These are phyloP conservation scores for Dactylellina parvicollis DNA, from an alignment of 2,329 filamentous ascomycete species.

Conservation along the genomic window DNA sequence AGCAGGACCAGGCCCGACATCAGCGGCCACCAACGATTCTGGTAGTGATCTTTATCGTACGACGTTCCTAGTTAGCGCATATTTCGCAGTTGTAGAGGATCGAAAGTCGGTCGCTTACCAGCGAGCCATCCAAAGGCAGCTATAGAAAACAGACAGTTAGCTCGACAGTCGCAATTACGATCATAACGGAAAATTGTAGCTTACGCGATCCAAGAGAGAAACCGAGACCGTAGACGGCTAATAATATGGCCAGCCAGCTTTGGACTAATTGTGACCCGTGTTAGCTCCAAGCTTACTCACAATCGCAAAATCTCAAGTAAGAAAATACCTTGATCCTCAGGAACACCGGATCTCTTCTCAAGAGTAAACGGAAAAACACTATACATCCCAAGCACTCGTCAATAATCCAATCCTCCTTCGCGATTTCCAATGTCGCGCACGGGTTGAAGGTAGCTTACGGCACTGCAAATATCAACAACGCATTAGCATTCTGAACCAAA, in stretches of 20 bases:
- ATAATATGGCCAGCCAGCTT: conserved; percentile 46
- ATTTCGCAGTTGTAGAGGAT: background rate
- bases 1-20: conserved; percentile 44
- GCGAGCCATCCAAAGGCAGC: conserved; percentile 53
- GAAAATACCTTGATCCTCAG: conserved; percentile 47
- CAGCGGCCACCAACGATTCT: conserved; percentile 47
- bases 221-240: conserved; percentile 47
- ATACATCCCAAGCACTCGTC: background rate
- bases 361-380: conserved; percentile 53
- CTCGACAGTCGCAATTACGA: background rate
- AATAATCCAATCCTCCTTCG: background rate
- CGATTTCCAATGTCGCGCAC: background rate
- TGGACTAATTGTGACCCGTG: conserved; percentile 18
- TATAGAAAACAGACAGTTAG: conserved; percentile 19
- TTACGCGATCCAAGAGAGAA: conserved; percentile 52
- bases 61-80: conserved; percentile 1
- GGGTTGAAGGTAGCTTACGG: conserved; percentile 38
- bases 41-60: conserved; percentile 33
- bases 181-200: background rate
- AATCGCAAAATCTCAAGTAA: too few species aligned
- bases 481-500: conserved; percentile 1
- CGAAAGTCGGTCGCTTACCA: conserved; percentile 15
- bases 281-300: background rate
- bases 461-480: conserved; percentile 35
- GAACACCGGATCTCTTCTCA: conserved; percentile 38